Conservation (phyloP, 1,284 basidiomycete genomes). For the Schizopora paradoxa region DNA sequence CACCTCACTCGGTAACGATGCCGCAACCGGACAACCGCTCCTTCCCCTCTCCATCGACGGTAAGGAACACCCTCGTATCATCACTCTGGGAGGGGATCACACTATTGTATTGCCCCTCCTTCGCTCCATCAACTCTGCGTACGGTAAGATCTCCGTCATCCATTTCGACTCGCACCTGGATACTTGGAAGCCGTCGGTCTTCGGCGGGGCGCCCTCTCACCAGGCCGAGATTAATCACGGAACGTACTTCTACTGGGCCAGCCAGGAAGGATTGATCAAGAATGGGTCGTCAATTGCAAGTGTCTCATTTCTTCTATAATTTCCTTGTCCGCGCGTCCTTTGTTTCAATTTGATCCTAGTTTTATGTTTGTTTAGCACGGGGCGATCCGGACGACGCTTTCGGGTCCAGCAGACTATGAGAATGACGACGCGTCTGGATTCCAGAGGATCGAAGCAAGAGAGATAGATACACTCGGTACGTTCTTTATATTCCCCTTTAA, state of each 20-base stretch:
- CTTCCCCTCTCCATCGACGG: conserved; percentile 53
- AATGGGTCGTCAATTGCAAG: conserved; percentile 82
- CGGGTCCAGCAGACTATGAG: conserved; percentile 62
- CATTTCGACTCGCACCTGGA: conserved; percentile 75
- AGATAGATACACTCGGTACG: conserved; percentile 67
- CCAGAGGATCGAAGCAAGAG: conserved; percentile 68
- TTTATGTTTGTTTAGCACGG: conserved; percentile 59
- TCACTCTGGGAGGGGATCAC: conserved; percentile 76
- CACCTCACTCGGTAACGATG: conserved; percentile 56
- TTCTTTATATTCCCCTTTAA: neutral
- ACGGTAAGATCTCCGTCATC: conserved; percentile 70
- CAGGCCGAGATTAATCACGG: conserved; percentile 71
- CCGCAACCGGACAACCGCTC: conserved; percentile 49
- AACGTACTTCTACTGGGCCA: conserved; percentile 77
- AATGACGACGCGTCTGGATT: conserved; percentile 67
- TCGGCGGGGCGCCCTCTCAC: conserved; percentile 61
- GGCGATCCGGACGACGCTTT: conserved; percentile 71
- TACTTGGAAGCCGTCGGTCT: conserved; percentile 70
- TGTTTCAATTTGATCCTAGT: conserved; percentile 62
- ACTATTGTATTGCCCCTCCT: conserved; percentile 65
- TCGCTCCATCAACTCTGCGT: conserved; percentile 61
- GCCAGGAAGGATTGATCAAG: conserved; percentile 65
- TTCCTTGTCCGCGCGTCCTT: conserved; percentile 17
- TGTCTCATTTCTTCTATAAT: conserved; percentile 35
- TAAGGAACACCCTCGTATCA: conserved; percentile 59